Base-by-base conservation (phyloP, 1,139 yeast genomes). In the Hansenula lynferdii region DNA sequence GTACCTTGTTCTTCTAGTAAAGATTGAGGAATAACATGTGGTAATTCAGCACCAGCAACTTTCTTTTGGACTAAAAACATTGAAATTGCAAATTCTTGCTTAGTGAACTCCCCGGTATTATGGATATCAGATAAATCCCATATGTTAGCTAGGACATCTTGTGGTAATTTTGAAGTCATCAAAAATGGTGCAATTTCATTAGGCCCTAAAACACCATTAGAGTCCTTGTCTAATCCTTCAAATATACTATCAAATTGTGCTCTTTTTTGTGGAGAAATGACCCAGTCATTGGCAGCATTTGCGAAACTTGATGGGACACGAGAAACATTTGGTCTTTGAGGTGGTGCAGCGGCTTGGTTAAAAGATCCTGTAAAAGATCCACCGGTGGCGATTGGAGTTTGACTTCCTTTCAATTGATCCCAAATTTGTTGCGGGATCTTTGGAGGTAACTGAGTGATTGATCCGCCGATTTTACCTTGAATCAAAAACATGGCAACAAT, bases 81-180 rank as follows among this genome's bases (percentile, higher is more conserved):
- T 12, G 98, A 97, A 56, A 92, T 84, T 3, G 95, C 80, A 61
- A 94, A 92, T 60, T 92, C 98, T 45, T 77, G 68, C 54, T 75
- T 80, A 30, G 86, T 73, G 55, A 94, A 86, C 36, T 75, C 74
- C 26, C 97, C 97, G 32, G 89, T 78, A 60, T 89, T 87, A 51
- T 86, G 85, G 44, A 89, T 74, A 60, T 94, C 97, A 7, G 97
- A 80, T 54, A 92, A 70, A 60, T 92, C 97, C 99, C 99, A 94
- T 32, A 94, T 80, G 23, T 78, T 69, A 2, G 98, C 98, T 49
- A 94, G 71, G 28, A 78, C 81, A 42, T 86, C 94, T 55, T 90
- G 96, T 34, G 80, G 72, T 43, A 94, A 73, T 47, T 86, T 85
- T 3, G 97, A 90, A 10, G 95, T 84, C 71, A 87, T 79, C 54